Base-by-base conservation (phyloP, 495 filamentous ascomycete genomes). In the Annulohypoxylon nitens region DNA sequence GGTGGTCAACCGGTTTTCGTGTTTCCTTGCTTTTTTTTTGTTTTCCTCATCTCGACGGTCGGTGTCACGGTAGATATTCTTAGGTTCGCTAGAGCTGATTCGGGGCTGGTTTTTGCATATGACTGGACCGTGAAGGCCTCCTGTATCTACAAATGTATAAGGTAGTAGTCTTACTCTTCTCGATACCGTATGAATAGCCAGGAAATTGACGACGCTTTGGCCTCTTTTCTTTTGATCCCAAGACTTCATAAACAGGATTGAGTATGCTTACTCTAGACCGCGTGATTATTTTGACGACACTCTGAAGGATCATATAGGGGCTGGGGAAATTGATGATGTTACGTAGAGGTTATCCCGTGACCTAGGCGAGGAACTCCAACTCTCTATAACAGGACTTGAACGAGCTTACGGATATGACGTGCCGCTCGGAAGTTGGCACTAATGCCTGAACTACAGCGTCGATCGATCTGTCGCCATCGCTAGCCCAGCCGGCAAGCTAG, bases 121-220 rank as follows among this genome's bases (percentile, higher is more conserved):
- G 70, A 43, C 43, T 50, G 59, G 43, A 61, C 65, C 20, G 39
- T 16, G 36, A 57, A 47, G 59, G 47, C 61, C 47, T 69, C 34
- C 34, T 69, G 70, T 73, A 73, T 43, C 65, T 69, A 73, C 70
- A 51, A 73, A n/a, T 73, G 65, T 73, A 65, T 73, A 69, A 64
- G 61, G 64, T 60, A 65, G 61, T 64, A 65, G 61, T 64, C 64
- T 60, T 69, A 26, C 64, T 55, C 23, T 73, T 65, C 61, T 73
- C 60, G 48, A 60, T 65, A 39, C 62, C 54, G 65, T 73, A 73
- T 60, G 60, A 64, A 37, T 64, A 65, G 62, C 51, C 47, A 64
- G 70, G 65, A 65, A 69, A 69, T 73, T 73, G 70, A 73, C 61
- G 47, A 57, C 55, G 64, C 43, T 61, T 69, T 67, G 61, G 64